These are phyloP conservation scores for Dunaliella sp. DNA, from an alignment of 139 green algal species.

Conservation along the genomic window DNA sequence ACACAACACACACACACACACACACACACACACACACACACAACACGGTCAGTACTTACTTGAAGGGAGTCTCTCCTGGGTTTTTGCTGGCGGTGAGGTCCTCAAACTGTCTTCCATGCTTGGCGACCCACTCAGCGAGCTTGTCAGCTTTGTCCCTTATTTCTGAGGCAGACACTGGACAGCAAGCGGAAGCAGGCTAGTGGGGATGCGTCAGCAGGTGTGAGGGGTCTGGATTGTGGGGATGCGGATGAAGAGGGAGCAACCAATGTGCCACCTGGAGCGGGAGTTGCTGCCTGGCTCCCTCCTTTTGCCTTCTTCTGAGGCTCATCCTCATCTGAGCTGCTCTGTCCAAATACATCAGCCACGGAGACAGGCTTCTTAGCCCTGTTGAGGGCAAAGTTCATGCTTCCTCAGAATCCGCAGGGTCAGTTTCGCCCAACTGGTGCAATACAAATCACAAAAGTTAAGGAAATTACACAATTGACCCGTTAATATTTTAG, in stretches of 20 bases:
- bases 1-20: too few relatives aligned
- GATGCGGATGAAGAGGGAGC: not conserved
- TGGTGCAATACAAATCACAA: too few relatives aligned
- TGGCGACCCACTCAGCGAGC: constrained; percentile 72
- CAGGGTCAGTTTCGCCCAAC: too few relatives aligned
- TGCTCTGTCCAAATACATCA: not conserved
- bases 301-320: not conserved
- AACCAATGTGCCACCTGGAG: not conserved
- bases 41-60: too few relatives aligned
- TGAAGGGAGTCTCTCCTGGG: constrained; percentile 58
- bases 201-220: not conserved
- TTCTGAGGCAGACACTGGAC: constrained; percentile 2
- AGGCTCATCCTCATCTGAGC: not conserved
- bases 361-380: constrained; percentile 1
- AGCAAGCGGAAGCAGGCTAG: not conserved
- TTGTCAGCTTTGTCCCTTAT: constrained; percentile 37
- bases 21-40: too few relatives aligned
- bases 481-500: too few relatives aligned
- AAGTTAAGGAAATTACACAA: too few relatives aligned
- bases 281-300: not conserved
- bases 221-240: too few relatives aligned
- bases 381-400: not conserved
- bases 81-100: constrained; percentile 66
- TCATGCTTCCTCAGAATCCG: too few relatives aligned
- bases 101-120: constrained; percentile 68